phyloP scores from a whole-genome alignment of 1,139 yeast genomes.

The Scheffersomyces stambukii region DNA sequence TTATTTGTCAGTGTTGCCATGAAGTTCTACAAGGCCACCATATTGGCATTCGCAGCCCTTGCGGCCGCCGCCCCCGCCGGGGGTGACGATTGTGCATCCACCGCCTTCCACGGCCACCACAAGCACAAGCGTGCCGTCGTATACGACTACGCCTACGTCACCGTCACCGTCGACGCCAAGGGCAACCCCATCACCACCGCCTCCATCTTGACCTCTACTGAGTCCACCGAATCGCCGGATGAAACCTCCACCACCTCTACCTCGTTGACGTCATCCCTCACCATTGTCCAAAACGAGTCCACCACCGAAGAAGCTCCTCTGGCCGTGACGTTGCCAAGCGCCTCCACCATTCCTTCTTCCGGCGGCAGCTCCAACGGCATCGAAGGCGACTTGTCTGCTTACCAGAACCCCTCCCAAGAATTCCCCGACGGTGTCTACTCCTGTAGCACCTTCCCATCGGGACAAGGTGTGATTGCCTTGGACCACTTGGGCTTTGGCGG shows the following conservation, averaged over 20 bases:
- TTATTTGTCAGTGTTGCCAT: slow-evolving; percentile 12
- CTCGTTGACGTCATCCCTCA: slow-evolving; percentile 8
- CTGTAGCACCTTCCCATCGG: slow-evolving; percentile 81
- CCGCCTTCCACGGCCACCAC: slow-evolving; percentile 39
- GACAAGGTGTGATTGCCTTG: slow-evolving; percentile 83
- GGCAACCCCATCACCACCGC: slow-evolving; percentile 24
- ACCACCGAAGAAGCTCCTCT: slow-evolving; percentile 51
- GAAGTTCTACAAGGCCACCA: slow-evolving; percentile 28
- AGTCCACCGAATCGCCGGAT: slow-evolving; percentile 7
- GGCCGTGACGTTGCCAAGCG: slow-evolving; percentile 4
- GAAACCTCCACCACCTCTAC: slow-evolving; percentile 10
- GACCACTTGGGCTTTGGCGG: slow-evolving; percentile 61
- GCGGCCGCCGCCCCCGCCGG: slow-evolving; percentile 46
- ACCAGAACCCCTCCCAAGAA: slow-evolving; percentile 46
- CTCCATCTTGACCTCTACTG: slow-evolving; percentile 10
- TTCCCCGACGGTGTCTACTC: slow-evolving; percentile 79
- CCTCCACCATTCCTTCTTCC: background rate
- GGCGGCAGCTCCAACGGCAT: slow-evolving; percentile 20
- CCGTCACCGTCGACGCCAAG: slow-evolving; percentile 38
- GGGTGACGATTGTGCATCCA: slow-evolving; percentile 34
- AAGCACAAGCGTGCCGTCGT: slow-evolving; percentile 40
- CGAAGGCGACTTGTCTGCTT: slow-evolving; percentile 55
- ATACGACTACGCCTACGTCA: slow-evolving; percentile 37
- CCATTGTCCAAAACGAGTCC: slow-evolving; percentile 46
- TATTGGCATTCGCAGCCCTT: slow-evolving; percentile 37